phyloP scores from a whole-genome alignment of 345 rosid species.

The Ceriops zippeliana region DNA sequence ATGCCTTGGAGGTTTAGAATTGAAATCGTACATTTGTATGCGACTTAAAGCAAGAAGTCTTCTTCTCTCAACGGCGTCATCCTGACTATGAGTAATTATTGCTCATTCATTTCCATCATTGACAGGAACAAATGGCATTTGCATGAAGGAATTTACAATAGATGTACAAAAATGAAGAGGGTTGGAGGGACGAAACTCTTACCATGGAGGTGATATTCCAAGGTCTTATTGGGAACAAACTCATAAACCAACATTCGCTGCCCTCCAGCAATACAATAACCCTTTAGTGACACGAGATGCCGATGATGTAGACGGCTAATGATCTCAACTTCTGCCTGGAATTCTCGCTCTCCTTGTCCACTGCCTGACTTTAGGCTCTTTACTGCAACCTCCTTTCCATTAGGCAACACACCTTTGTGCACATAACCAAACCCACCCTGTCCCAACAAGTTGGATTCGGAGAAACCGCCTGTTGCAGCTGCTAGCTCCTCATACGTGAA shows the following conservation, averaged over 20 bases:
- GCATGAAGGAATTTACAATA: neutral
- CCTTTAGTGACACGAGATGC: slow-evolving; percentile 84
- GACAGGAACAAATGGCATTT: neutral
- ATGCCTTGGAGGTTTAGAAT: too few relatives aligned
- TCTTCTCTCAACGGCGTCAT: neutral
- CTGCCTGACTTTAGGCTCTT: slow-evolving; percentile 85
- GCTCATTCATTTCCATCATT: neutral
- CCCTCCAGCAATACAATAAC: slow-evolving; percentile 81
- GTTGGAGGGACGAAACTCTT: slow-evolving; percentile 5
- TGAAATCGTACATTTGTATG: too few relatives aligned
- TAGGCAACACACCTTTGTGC: slow-evolving; percentile 80
- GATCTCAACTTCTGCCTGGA: slow-evolving; percentile 95
- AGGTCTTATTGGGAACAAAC: slow-evolving; percentile 71
- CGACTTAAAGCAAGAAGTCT: neutral
- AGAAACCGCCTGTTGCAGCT: slow-evolving; percentile 72
- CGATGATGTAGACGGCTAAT: slow-evolving; percentile 98
- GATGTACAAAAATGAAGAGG: neutral
- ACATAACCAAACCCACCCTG: slow-evolving; percentile 98
- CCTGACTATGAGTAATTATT: too few relatives aligned
- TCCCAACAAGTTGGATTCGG: slow-evolving; percentile 59
- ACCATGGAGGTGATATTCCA: slow-evolving; percentile 89
- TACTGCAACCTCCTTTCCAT: slow-evolving; percentile 80
- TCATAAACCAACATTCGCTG: slow-evolving; percentile 93
- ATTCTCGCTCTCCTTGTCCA: slow-evolving; percentile 95
- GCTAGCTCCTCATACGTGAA: slow-evolving; percentile 81